These are phyloP conservation scores for Dactylellina leptospora DNA, from an alignment of 2,329 filamentous ascomycete genomes.

Conservation along the genomic window DNA sequence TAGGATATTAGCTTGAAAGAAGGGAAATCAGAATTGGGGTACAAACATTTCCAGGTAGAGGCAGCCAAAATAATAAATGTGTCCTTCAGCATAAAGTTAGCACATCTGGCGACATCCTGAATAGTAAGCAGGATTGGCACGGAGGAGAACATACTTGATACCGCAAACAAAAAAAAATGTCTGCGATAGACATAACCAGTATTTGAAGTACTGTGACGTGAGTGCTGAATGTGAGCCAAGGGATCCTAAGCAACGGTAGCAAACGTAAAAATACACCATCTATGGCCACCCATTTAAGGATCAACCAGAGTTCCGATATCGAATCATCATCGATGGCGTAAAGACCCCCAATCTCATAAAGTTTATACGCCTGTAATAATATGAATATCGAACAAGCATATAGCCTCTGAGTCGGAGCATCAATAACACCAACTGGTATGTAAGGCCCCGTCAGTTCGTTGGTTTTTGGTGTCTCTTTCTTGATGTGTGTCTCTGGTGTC, in stretches of 20 bases:
- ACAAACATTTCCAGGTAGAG: conserved; percentile 48
- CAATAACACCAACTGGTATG: conserved; percentile 81
- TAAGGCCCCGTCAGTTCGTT: conserved; percentile 66
- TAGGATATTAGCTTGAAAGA: background rate
- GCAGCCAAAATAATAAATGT: conserved; percentile 10
- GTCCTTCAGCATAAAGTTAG: conserved; percentile 24
- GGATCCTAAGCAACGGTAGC: conserved; percentile 86
- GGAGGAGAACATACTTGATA: conserved; percentile 48
- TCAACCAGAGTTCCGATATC: conserved; percentile 72
- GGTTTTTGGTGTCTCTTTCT: conserved; percentile 5
- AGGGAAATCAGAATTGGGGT: background rate
- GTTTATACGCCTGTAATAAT: conserved; percentile 78
- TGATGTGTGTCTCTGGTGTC: conserved; percentile 17
- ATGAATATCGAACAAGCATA: conserved; percentile 84
- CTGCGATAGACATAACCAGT: conserved; percentile 73
- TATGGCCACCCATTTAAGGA: conserved; percentile 90
- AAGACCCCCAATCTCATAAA: conserved; percentile 71
- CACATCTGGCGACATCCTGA: background rate
- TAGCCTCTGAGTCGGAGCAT: conserved; percentile 88
- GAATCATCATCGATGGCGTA: conserved; percentile 78
- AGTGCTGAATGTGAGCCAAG: conserved; percentile 82
- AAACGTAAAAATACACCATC: conserved; percentile 89
- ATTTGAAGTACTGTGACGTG: conserved; percentile 72
- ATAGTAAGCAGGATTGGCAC: background rate
- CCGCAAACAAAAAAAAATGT: conserved; percentile 72